A percentile compares a stretch with the other conserved stretches of the same genome.
phyloP scores from a whole-genome alignment of 441 rosid genomes.

The Pelargonium cotyledonis region DNA sequence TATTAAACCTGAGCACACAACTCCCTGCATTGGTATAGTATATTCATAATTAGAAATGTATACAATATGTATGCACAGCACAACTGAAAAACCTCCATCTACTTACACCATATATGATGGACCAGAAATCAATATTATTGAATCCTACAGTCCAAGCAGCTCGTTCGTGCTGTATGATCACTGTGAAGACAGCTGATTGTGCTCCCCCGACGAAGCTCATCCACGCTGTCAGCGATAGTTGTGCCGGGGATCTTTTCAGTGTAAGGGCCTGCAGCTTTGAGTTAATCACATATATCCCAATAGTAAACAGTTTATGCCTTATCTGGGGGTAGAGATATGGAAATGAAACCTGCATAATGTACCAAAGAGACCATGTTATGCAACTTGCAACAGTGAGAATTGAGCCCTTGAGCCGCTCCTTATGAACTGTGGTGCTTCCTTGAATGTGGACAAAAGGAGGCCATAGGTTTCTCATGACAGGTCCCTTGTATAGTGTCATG shows the following conservation, averaged over 20 bases:
- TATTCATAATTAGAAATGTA: too few relatives aligned
- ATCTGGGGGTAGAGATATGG: too few relatives aligned
- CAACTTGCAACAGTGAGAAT: conserved; percentile 50
- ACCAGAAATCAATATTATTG: conserved; percentile 52
- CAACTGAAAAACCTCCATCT: neutral
- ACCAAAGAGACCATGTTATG: conserved; percentile 52
- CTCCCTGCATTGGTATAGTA: conserved; percentile 36
- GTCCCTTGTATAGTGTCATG: conserved; percentile 60
- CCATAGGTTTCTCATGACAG: conserved; percentile 33
- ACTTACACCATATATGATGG: conserved; percentile 51
- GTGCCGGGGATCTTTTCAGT: conserved; percentile 58
- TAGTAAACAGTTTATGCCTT: too few relatives aligned
- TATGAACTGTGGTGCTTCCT: conserved; percentile 21
- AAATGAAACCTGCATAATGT: conserved; percentile 52
- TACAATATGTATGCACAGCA: too few relatives aligned
- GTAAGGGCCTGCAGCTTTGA: conserved; percentile 44
- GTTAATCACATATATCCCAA: neutral
- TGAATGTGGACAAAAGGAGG: conserved; percentile 34
- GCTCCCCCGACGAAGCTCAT: conserved; percentile 52
- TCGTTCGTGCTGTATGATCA: conserved; percentile 33
- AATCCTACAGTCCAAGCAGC: conserved; percentile 52
- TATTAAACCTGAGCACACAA: conserved; percentile 43
- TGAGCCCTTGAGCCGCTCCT: conserved; percentile 57
- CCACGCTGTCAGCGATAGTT: conserved; percentile 58
- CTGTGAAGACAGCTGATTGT: conserved; percentile 56